Evolutionary conservation across 1,139 yeast genomes (phyloP).

Genomic region (Torulaspora globosa): DNA sequence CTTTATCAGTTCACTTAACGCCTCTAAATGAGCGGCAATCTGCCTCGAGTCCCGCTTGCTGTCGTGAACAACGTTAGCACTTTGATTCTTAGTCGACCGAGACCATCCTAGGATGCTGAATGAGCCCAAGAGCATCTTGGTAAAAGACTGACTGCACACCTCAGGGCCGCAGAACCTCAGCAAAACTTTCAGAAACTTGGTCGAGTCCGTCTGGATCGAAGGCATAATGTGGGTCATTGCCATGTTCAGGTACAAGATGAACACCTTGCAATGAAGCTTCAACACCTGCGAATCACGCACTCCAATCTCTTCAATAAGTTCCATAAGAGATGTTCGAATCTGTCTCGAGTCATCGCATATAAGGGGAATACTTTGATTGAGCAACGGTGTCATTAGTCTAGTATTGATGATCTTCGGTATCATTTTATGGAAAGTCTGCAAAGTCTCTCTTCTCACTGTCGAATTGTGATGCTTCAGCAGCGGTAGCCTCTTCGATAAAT

Average conservation of each 20-base stretch:
- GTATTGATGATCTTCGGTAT: conserved; percentile 41
- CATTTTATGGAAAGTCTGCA: conserved; percentile 47
- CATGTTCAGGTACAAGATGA: conserved; percentile 75
- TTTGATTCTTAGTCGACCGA: conserved; percentile 22
- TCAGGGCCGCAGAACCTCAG: conserved; percentile 47
- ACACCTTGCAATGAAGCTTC: conserved; percentile 59
- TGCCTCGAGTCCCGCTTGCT: conserved; percentile 24
- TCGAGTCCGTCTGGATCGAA: conserved; percentile 65
- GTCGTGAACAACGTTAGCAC: conserved; percentile 24
- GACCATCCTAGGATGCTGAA: conserved; percentile 64
- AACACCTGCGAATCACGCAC: conserved; percentile 52
- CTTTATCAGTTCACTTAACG: conserved; percentile 43
- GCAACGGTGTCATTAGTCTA: conserved; percentile 31
- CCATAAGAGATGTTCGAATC: conserved; percentile 61
- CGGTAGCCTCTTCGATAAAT: conserved; percentile 55
- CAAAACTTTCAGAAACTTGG: conserved; percentile 56
- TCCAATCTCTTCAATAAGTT: conserved; percentile 51
- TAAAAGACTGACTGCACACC: conserved; percentile 54
- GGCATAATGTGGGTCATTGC: conserved; percentile 92
- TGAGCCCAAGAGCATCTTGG: conserved; percentile 53
- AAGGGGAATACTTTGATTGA: conserved; percentile 33
- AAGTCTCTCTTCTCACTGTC: conserved; percentile 69
- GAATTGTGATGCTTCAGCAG: conserved; percentile 75
- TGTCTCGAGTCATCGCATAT: conserved; percentile 39
- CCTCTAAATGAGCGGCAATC: conserved; percentile 39